Percentiles rank a stretch among this genome's conserved stretches.
Evolutionary conservation across 2,329 filamentous ascomycete species (phyloP).

Genomic region (Ophiostoma tasmaniense): DNA sequence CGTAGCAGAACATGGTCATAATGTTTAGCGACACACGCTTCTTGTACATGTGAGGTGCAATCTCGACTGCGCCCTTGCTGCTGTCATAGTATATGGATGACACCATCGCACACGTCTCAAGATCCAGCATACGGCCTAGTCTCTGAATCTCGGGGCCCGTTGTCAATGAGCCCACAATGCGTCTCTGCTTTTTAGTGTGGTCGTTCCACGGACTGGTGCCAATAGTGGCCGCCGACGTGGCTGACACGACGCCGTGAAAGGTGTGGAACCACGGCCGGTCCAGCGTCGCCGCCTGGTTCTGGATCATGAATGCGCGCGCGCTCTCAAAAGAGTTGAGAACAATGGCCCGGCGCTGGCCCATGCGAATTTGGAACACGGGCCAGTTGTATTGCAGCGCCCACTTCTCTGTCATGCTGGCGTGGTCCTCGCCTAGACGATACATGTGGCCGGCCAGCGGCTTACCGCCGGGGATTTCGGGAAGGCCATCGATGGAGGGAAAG

Average conservation of each 20-base stretch:
- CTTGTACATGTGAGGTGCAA: not conserved
- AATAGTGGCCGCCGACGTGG: slow-evolving; percentile 71
- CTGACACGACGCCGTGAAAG: slow-evolving; percentile 71
- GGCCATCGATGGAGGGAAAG: slow-evolving; percentile 47
- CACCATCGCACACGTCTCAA: not conserved
- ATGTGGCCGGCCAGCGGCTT: slow-evolving; percentile 53
- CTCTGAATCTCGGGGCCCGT: not conserved
- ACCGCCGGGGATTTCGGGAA: slow-evolving; percentile 53
- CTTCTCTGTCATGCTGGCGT: slow-evolving; percentile 46
- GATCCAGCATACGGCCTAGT: not conserved
- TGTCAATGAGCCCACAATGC: slow-evolving; percentile 34
- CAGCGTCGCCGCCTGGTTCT: slow-evolving; percentile 67
- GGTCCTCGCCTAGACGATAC: slow-evolving; percentile 47
- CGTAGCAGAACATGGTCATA: slow-evolving; percentile 66
- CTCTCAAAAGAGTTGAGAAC: slow-evolving; percentile 73
- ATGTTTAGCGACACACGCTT: slow-evolving; percentile 34
- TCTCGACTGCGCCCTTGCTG: not conserved
- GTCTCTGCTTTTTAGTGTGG: slow-evolving; percentile 61
- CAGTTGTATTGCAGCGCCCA: slow-evolving; percentile 51
- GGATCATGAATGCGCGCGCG: slow-evolving; percentile 67
- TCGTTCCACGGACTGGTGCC: slow-evolving; percentile 80
- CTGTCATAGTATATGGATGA: not conserved
- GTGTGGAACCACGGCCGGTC: slow-evolving; percentile 72
- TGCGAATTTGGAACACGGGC: slow-evolving; percentile 55
- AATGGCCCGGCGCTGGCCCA: slow-evolving; percentile 64